A percentile compares a stretch with the other conserved stretches of the same genome.
These are phyloP conservation scores for Cladosporium phlei DNA, from an alignment of 2,329 filamentous ascomycete genomes.

Conservation along the genomic window DNA sequence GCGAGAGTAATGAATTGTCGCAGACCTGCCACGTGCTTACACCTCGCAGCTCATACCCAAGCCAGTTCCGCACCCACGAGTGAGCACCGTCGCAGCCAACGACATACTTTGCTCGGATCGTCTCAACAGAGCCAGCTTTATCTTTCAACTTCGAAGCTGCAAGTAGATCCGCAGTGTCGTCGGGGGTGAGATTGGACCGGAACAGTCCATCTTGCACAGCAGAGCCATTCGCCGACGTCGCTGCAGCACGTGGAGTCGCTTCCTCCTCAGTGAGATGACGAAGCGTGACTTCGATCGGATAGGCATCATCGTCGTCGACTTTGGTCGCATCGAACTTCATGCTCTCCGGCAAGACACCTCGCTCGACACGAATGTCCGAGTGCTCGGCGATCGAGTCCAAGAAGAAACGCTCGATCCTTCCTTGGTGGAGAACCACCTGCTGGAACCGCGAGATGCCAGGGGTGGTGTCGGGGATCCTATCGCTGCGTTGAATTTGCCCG, in stretches of 20 bases:
- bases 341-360: conserved; percentile 54
- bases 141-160: conserved; percentile 24
- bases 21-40: too few species aligned
- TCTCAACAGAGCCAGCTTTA: conserved; percentile 29
- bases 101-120: not conserved
- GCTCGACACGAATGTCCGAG: conserved; percentile 54
- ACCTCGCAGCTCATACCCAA: not conserved
- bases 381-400: conserved; percentile 35
- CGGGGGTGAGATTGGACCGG: not conserved
- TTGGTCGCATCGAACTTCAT: conserved; percentile 51
- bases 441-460: conserved; percentile 61
- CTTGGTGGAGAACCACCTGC: conserved; percentile 63
- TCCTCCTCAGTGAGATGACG: conserved; percentile 56
- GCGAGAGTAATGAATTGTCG: too few species aligned
- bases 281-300: conserved; percentile 58
- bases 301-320: conserved; percentile 47
- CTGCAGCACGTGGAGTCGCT: conserved; percentile 43
- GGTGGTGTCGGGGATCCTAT: conserved; percentile 57
- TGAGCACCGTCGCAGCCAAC: not conserved
- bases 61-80: not conserved
- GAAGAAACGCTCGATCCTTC: conserved; percentile 58
- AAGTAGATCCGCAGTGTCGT: not conserved
- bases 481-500: conserved; percentile 53
- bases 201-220: not conserved
- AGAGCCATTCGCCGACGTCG: not conserved